These are phyloP conservation scores for Sugiyamaella americana DNA, from an alignment of 805 yeast species.

Conservation along the genomic window DNA sequence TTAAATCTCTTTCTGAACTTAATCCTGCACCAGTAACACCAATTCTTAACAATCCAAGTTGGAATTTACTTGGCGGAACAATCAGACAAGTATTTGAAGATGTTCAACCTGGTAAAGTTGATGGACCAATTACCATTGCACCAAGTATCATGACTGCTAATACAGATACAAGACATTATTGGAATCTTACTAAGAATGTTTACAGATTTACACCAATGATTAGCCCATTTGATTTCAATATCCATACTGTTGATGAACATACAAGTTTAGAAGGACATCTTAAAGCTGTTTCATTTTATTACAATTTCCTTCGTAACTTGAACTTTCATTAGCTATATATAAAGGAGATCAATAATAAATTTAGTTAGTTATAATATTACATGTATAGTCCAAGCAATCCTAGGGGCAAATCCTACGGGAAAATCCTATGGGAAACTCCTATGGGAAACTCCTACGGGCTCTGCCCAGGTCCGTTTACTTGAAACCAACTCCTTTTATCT, in stretches of 20 bases:
- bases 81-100: constrained; percentile 59
- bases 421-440: too few species aligned
- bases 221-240: constrained; percentile 26
- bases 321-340: too few species aligned
- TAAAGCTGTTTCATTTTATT: constrained; percentile 28
- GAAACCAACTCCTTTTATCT: too few species aligned
- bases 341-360: too few species aligned
- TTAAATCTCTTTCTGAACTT: constrained; percentile 29
- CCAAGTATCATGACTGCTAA: constrained; percentile 63
- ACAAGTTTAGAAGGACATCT: constrained; percentile 52
- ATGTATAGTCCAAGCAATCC: too few species aligned
- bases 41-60: constrained; percentile 33
- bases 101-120: constrained; percentile 26
- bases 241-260: constrained; percentile 63
- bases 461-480: too few species aligned
- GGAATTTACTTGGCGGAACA: constrained; percentile 60
- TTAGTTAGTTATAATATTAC: too few species aligned
- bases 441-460: too few species aligned
- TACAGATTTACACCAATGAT: constrained; percentile 41
- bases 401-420: too few species aligned
- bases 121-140: constrained; percentile 39
- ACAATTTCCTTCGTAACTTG: constrained; percentile 25
- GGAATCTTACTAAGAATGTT: constrained; percentile 55
- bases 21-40: constrained; percentile 56
- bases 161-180: constrained; percentile 64